phyloP scores from a whole-genome alignment of 129 eudicot genomes.

The Arctium minus region DNA sequence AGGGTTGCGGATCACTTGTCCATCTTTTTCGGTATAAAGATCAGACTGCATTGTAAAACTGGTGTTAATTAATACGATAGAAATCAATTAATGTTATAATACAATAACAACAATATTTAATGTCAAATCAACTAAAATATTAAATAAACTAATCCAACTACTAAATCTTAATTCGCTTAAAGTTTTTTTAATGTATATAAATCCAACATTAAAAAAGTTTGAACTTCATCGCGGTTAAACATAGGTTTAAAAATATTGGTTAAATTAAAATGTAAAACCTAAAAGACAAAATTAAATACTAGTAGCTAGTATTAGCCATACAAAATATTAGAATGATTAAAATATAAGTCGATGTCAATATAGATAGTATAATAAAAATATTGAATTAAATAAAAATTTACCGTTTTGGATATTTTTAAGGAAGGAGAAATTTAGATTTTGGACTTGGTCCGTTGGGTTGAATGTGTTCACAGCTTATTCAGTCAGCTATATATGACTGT shows the following conservation, averaged over 20 bases:
- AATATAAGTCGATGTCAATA: not conserved
- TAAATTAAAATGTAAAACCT: not conserved
- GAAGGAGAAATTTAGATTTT: too few relatives aligned
- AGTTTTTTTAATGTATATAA: too few relatives aligned
- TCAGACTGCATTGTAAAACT: conserved; percentile 54
- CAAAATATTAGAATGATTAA: not conserved
- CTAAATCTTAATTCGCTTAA: not conserved
- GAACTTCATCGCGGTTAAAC: not conserved
- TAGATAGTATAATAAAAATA: too few relatives aligned
- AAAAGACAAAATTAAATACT: not conserved
- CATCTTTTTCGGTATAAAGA: conserved; percentile 79
- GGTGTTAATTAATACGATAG: not conserved
- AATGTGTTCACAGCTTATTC: too few relatives aligned
- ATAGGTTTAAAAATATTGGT: too few relatives aligned
- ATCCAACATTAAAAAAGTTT: not conserved
- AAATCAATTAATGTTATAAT: not conserved
- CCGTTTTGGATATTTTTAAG: too few relatives aligned
- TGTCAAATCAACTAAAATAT: not conserved
- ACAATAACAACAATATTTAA: not conserved
- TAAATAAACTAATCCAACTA: too few relatives aligned
- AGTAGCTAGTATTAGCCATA: not conserved
- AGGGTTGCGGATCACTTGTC: conserved; percentile 66
- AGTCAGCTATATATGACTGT: too few relatives aligned
- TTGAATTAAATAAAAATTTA: too few relatives aligned
- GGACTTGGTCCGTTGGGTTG: too few relatives aligned